These are phyloP conservation scores for Peronosclerospora sorghi DNA, from an alignment of 352 stramenopile genomes.

Conservation along the genomic window DNA sequence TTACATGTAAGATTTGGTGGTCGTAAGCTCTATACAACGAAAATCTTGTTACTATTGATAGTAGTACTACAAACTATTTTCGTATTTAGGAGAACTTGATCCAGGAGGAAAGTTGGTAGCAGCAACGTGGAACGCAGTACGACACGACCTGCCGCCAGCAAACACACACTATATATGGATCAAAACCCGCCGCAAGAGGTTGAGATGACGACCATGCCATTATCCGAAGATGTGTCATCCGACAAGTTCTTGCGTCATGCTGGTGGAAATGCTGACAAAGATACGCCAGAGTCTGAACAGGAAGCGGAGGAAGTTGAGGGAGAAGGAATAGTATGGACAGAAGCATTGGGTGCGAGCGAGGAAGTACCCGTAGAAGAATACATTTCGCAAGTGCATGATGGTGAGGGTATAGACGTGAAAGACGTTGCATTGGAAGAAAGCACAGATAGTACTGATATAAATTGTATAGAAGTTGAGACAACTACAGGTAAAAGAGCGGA, in stretches of 20 bases:
- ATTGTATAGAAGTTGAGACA: background rate
- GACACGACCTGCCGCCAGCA: background rate
- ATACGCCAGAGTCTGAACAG: background rate
- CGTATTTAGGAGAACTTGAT: constrained; percentile 19
- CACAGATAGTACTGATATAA: constrained; percentile 1
- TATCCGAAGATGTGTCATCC: background rate
- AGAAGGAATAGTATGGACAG: background rate
- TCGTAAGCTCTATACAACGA: too few species aligned
- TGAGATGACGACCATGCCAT: constrained; percentile 3
- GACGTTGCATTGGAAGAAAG: constrained; percentile 3
- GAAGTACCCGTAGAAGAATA: background rate
- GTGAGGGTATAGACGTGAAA: background rate
- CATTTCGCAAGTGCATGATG: background rate
- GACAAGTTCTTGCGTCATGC: constrained; percentile 1
- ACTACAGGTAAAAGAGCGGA: background rate
- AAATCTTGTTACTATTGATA: too few species aligned
- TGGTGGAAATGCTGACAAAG: background rate
- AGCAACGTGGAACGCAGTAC: background rate
- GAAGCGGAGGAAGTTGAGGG: background rate
- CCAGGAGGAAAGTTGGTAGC: constrained; percentile 1
- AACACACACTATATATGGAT: constrained; percentile 15
- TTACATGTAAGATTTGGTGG: background rate
- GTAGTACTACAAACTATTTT: constrained; percentile 2
- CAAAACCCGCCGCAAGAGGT: constrained; percentile 2
- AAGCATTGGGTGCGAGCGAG: background rate